Evolutionary conservation across 2,329 filamentous ascomycete species (phyloP).

Genomic region (Dactylellina parvicollis): DNA sequence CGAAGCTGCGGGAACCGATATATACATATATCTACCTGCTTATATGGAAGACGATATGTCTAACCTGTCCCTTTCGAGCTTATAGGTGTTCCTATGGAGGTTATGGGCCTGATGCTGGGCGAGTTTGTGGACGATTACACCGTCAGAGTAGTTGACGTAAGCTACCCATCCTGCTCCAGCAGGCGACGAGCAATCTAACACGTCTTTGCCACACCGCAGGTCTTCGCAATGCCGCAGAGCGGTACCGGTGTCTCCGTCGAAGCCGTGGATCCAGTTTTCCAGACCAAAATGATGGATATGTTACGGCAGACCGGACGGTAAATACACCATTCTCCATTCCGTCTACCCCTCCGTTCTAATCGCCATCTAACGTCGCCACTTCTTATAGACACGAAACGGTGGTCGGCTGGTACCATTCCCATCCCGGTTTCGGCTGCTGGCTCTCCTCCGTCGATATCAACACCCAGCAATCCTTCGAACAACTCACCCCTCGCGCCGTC

Average conservation of each 20-base stretch:
- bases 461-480: slow-evolving; percentile 99
- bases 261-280: slow-evolving; percentile 97
- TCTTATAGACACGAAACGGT: slow-evolving; percentile 84
- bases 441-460: slow-evolving; percentile 99
- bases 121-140: slow-evolving; percentile 99
- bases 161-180: not conserved
- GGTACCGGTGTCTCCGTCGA: slow-evolving; percentile 98
- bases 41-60: not conserved
- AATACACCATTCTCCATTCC: slow-evolving; percentile 13
- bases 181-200: not conserved
- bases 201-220: slow-evolving; percentile 23
- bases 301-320: slow-evolving; percentile 94
- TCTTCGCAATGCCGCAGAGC: slow-evolving; percentile 99
- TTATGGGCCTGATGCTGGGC: slow-evolving; percentile 98
- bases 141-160: slow-evolving; percentile 88
- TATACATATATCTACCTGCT: not conserved
- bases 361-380: not conserved
- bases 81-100: slow-evolving; percentile 91
- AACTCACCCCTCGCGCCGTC: slow-evolving; percentile 93
- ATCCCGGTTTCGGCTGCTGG: slow-evolving; percentile 99
- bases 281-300: slow-evolving; percentile 99
- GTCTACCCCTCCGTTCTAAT: not conserved
- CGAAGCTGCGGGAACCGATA: too few species aligned
- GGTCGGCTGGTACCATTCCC: slow-evolving; percentile 99
- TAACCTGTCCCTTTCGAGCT: slow-evolving; percentile 15